phyloP scores from a whole-genome alignment of 345 rosid species.

The Sapria himalayana region DNA sequence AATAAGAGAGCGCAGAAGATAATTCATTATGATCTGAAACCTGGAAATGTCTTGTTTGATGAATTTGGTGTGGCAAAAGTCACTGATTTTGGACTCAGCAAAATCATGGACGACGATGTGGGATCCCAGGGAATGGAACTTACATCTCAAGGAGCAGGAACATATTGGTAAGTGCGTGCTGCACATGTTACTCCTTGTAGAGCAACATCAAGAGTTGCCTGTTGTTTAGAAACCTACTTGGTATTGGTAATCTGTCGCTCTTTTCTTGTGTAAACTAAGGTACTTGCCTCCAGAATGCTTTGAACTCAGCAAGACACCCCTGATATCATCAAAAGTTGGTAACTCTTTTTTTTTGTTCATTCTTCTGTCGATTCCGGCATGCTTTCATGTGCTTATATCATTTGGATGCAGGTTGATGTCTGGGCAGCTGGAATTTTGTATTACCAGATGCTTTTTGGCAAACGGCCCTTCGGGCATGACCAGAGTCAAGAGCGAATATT shows the following conservation, averaged over 20 bases:
- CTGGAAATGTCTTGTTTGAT: conserved; percentile 95
- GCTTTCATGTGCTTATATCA: background rate
- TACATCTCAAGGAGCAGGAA: conserved; percentile 99
- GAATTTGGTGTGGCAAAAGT: conserved; percentile 93
- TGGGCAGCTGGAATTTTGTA: conserved; percentile 93
- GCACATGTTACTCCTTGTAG: too few species aligned
- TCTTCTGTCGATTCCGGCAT: background rate
- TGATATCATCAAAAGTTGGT: conserved; percentile 90
- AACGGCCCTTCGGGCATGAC: conserved; percentile 96
- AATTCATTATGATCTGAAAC: conserved; percentile 96
- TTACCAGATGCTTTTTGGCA: conserved; percentile 90
- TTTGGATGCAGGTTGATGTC: conserved; percentile 68
- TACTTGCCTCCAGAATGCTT: conserved; percentile 98
- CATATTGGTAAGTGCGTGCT: conserved; percentile 89
- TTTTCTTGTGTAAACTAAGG: conserved; percentile 23
- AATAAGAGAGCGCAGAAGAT: conserved; percentile 75
- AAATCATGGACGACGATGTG: conserved; percentile 81
- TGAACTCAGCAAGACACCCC: conserved; percentile 74
- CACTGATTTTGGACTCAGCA: conserved; percentile 98
- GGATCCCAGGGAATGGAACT: conserved; percentile 99
- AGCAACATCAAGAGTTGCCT: conserved; percentile 4
- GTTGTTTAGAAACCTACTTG: background rate
- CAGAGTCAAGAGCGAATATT: conserved; percentile 89
- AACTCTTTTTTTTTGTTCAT: background rate
- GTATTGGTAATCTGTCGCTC: background rate